Percentiles rank a stretch among this genome's conserved stretches.
Evolutionary conservation across 129 eudicot species (phyloP).

Genomic region (Centaurea solstitialis): DNA sequence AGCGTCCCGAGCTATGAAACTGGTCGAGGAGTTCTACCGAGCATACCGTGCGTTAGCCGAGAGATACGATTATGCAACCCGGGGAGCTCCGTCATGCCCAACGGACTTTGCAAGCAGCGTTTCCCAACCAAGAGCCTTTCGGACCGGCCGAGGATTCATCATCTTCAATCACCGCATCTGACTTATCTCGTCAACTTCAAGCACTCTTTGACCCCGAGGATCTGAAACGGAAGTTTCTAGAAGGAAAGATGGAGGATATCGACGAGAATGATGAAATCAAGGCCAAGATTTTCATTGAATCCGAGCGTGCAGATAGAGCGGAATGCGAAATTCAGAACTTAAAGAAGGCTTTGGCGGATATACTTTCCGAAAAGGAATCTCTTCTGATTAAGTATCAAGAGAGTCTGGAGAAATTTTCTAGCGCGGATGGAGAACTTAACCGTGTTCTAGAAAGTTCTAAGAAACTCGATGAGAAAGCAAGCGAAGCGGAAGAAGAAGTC

Average conservation of each 20-base stretch:
- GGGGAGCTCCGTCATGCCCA: slow-evolving; percentile 96
- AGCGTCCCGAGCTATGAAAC: slow-evolving; percentile 96
- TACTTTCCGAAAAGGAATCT: slow-evolving; percentile 58
- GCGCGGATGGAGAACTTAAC: slow-evolving; percentile 51
- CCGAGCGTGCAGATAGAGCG: slow-evolving; percentile 49
- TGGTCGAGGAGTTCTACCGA: slow-evolving; percentile 93
- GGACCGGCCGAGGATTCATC: slow-evolving; percentile 55
- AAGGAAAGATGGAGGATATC: slow-evolving; percentile 26
- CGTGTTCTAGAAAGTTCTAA: slow-evolving; percentile 45
- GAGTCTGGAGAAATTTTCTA: slow-evolving; percentile 57
- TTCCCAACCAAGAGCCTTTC: slow-evolving; percentile 73
- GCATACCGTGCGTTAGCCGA: slow-evolving; percentile 99
- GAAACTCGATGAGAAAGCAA: slow-evolving; percentile 47
- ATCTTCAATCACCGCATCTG: slow-evolving; percentile 45
- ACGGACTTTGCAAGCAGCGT: slow-evolving; percentile 84
- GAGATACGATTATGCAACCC: slow-evolving; percentile 87
- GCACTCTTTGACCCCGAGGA: slow-evolving; percentile 35
- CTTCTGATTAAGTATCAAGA: slow-evolving; percentile 50
- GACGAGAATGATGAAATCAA: slow-evolving; percentile 45
- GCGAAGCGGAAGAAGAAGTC: slow-evolving; percentile 58
- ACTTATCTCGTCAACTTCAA: slow-evolving; percentile 23
- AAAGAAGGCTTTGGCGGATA: slow-evolving; percentile 56
- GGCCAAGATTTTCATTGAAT: slow-evolving; percentile 39
- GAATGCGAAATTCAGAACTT: slow-evolving; percentile 58
- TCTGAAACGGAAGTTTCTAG: slow-evolving; percentile 26